These are phyloP conservation scores for Chrysochromulina tobinii DNA, from an alignment of 78 protist species.

Conservation along the genomic window DNA sequence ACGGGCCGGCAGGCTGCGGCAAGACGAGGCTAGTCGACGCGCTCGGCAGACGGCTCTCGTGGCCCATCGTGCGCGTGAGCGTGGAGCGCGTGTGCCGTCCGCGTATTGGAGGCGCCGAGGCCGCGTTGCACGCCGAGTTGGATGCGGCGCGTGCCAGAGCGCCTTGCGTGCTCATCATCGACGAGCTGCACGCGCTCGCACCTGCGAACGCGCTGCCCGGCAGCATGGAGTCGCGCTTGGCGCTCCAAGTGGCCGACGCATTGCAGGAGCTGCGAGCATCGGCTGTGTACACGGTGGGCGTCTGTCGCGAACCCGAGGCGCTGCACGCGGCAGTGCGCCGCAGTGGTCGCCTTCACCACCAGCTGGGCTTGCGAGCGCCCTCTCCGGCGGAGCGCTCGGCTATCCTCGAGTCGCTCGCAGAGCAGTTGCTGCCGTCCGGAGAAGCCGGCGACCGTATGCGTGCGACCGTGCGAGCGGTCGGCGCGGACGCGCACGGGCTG, in stretches of 20 bases:
- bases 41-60: background rate
- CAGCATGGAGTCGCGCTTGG: conserved; percentile 60
- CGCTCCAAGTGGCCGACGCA: conserved; percentile 86
- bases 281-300: conserved; percentile 84
- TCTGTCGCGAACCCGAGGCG: conserved; percentile 91
- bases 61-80: too few species aligned
- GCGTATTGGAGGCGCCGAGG: too few species aligned
- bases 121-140: too few species aligned
- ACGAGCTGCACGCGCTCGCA: background rate
- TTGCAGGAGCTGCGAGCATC: background rate
- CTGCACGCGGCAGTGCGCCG: conserved; percentile 89
- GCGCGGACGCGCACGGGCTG: background rate
- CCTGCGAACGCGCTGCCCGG: too few species aligned
- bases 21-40: background rate
- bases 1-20: background rate
- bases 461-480: background rate
- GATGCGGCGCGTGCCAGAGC: too few species aligned
- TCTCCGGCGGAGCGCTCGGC: conserved; percentile 54
- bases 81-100: too few species aligned
- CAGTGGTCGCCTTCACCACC: conserved; percentile 91
- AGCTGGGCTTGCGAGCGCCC: conserved; percentile 80
- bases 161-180: background rate
- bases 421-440: background rate
- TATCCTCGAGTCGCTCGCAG: background rate
- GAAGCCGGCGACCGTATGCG: background rate